Evolutionary conservation across 2,329 filamentous ascomycete genomes (phyloP), one percentile per base, ranked within the genome.

Genomic region (Dothideomycetes sp.): DNA sequence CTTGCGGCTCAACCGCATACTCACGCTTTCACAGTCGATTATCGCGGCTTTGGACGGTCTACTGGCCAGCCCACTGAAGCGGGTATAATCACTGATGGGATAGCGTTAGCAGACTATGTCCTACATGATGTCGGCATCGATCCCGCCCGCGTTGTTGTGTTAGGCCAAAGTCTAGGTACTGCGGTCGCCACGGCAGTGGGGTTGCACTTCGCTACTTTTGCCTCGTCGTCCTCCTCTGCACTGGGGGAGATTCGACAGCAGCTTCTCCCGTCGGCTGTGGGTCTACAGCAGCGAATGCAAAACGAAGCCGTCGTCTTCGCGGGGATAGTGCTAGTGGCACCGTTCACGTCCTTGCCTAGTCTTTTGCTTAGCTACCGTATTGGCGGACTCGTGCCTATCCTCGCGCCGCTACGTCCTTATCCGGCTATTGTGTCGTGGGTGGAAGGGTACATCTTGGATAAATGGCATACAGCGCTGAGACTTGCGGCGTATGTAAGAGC

Each of bases 161-260:
- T 93, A 3, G 89, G 88, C 14, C 88, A 95, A 52, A 91, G 83
- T 51, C 72, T 96, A 0, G 89, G 89, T 17, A 94, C 89, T 0
- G 88, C 84, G 0, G 84, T 95, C 2, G 77, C 81, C 4, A 73
- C 79, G 34, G 88, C 77, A 2, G 77, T 84, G 1, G 79, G 77
- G 2, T 79, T 94, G 52, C 72, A 77, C 40, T 88, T 83, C 51
- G 72, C 52, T 7, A 47, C 22, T 12, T n/a, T n/a, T n/a, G n/a
- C n/a, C n/a, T n/a, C n/a, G n/a, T n/a, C n/a, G n/a, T n/a, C n/a
- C n/a, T n/a, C n/a, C n/a, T n/a, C n/a, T n/a, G n/a, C n/a, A n/a
- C n/a, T n/a, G n/a, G n/a, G n/a, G n/a, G n/a, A n/a, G n/a, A n/a
- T n/a, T n/a, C n/a, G n/a, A n/a, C n/a, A n/a, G n/a, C n/a, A 24